phyloP scores from a whole-genome alignment of 2,329 filamentous ascomycete genomes.

The Calonectria honghensis region DNA sequence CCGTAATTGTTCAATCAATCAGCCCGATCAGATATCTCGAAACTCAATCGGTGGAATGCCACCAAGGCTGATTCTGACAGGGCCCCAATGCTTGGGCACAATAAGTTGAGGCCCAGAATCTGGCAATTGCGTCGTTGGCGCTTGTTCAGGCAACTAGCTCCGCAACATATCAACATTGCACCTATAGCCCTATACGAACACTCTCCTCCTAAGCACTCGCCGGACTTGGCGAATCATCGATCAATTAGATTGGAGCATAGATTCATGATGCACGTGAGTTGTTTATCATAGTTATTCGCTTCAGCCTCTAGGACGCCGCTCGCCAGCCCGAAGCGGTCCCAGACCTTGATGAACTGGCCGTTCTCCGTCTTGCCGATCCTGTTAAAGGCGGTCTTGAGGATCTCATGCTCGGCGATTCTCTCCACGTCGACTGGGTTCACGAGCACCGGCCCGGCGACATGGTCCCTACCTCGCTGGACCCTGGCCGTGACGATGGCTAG shows the following conservation, averaged over 20 bases:
- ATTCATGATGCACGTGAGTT: neutral
- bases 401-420: neutral
- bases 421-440: neutral
- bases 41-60: neutral
- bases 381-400: neutral
- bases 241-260: neutral
- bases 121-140: neutral
- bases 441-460: neutral
- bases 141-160: neutral
- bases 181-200: too few species aligned
- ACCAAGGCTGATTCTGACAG: neutral
- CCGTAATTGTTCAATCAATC: neutral
- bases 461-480: neutral
- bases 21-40: neutral
- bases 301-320: neutral
- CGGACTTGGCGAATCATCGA: neutral
- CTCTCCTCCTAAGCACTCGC: neutral
- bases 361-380: neutral
- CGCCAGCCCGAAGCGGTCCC: neutral
- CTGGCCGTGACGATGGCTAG: neutral
- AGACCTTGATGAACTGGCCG: neutral
- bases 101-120: neutral
- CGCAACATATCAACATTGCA: too few species aligned
- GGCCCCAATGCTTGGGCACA: slow-evolving; percentile 1
- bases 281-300: neutral